Base-by-base conservation (phyloP, 2,329 filamentous ascomycete genomes). In the Trichoderma breve region DNA sequence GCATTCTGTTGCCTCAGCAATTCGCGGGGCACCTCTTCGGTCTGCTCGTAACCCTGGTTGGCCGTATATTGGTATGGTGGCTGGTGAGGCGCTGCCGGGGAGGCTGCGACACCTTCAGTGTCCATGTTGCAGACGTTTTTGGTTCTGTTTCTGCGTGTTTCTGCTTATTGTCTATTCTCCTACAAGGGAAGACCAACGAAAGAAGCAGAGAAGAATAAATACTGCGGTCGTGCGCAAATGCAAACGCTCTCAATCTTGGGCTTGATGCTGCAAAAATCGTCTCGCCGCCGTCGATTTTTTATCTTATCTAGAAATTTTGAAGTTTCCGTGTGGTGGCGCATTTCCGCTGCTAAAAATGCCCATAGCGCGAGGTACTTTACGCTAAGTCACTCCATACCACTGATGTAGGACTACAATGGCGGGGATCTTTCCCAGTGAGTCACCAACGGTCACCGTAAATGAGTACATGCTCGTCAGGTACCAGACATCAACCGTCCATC, bases 61-160 rank as follows among this genome's bases (percentile, higher is more conserved):
- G 83, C 79, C 12, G 80, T 83, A 74, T 85, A 85, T 12, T 77
- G 79, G 75, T 84, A 84, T 3, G 84, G 83, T 6, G 84, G 83
- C 74, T 86, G 79, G 72, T 85, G 83, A 60, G 84, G 83, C 70
- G 81, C 81, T 18, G 83, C 82, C 24, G 83, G 80, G 24, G 81
- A 81, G 66, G 76, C 74, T 53, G 62, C 72, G 65, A 65, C 71
- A 61, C 53, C 69, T 15, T 73, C 62, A 55, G 61, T 21, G 39
- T 73, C 69, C 72, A 73, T 73, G 9, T 62, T 73, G 30, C 36
- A 6, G 53, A 15, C 43, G 14, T 53, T 55, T 62, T 51, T 21
- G 47, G 26, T 70, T 62, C 21, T 51, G 60, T 28, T 26, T 58
- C 14, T 32, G 58, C 34, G 21, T 60, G 26, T 36, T 65, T 39